Conservation (phyloP, 2,329 filamentous ascomycete genomes). For the Xylariomycetidae sp. region DNA sequence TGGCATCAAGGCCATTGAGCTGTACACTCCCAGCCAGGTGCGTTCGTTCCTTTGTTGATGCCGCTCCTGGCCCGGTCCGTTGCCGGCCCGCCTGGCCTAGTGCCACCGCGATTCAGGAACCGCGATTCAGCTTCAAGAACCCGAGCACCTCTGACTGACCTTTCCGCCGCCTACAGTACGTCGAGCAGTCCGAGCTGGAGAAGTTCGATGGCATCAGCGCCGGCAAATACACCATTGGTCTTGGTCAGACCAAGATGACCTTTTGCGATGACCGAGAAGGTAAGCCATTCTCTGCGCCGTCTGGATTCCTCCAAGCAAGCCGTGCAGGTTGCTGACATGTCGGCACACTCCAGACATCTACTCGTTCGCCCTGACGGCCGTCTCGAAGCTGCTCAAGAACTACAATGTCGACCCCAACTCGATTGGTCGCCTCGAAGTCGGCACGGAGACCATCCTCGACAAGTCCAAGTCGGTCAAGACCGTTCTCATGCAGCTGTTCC, state of each 20-base stretch:
- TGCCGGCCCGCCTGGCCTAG: not conserved
- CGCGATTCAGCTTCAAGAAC: slow-evolving; percentile 13
- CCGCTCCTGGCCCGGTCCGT: slow-evolving; percentile 2
- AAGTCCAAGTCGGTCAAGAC: slow-evolving; percentile 91
- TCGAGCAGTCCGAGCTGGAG: slow-evolving; percentile 76
- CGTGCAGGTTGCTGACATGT: slow-evolving; percentile 1
- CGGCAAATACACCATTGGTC: slow-evolving; percentile 87
- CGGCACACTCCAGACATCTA: slow-evolving; percentile 64
- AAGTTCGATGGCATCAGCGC: slow-evolving; percentile 77
- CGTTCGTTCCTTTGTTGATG: slow-evolving; percentile 25
- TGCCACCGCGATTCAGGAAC: no score
- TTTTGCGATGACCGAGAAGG: slow-evolving; percentile 88
- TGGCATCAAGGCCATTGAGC: slow-evolving; percentile 88
- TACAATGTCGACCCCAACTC: slow-evolving; percentile 75
- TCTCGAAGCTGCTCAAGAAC: slow-evolving; percentile 72
- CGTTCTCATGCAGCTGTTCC: slow-evolving; percentile 80
- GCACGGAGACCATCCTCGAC: slow-evolving; percentile 79
- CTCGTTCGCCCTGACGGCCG: slow-evolving; percentile 73
- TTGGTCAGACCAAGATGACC: slow-evolving; percentile 87
- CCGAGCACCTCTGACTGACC: slow-evolving; percentile 13
- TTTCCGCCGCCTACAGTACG: slow-evolving; percentile 54
- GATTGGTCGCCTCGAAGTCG: slow-evolving; percentile 76
- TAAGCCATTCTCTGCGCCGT: slow-evolving; percentile 32
- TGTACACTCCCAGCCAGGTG: slow-evolving; percentile 84
- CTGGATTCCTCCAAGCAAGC: not conserved